A percentile compares a stretch with the other conserved stretches of the same genome.
Conservation (phyloP, 306 rosid species). For the Parietaria judaica region DNA sequence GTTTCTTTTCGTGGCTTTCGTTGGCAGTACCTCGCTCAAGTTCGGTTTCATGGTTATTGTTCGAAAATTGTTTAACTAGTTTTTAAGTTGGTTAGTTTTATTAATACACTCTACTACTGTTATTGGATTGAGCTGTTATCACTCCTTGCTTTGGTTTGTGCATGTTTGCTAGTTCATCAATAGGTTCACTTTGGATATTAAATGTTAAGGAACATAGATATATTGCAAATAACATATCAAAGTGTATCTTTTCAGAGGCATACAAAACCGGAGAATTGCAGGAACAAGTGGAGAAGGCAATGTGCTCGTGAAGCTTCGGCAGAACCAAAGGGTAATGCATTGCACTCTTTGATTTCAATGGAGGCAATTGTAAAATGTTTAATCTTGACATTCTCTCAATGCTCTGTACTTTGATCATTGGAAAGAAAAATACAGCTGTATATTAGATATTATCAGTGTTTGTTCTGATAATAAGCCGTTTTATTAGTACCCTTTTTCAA, state of each 20-base stretch:
- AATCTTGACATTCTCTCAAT: slow-evolving; percentile 16
- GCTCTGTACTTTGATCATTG: slow-evolving; percentile 8
- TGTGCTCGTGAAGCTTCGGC: slow-evolving; percentile 51
- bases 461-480: not conserved
- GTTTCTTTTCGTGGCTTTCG: not conserved
- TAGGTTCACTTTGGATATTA: not conserved
- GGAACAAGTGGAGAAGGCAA: slow-evolving; percentile 75
- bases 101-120: too few relatives aligned
- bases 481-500: not conserved
- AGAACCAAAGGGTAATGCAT: not conserved
- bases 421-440: not conserved
- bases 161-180: not conserved
- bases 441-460: not conserved
- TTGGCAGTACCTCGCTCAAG: too few relatives aligned
- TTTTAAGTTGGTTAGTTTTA: too few relatives aligned
- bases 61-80: too few relatives aligned
- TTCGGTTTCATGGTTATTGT: not conserved
- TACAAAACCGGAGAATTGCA: slow-evolving; percentile 76
- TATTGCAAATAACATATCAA: not conserved
- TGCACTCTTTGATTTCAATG: not conserved
- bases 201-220: not conserved
- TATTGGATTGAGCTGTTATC: too few relatives aligned
- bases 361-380: not conserved
- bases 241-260: slow-evolving; percentile 47
- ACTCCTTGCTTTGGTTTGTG: not conserved